Percentiles rank a stretch among this genome's conserved stretches.
Conservation (phyloP, 495 filamentous ascomycete species). For the Geopyxis carbonaria region DNA sequence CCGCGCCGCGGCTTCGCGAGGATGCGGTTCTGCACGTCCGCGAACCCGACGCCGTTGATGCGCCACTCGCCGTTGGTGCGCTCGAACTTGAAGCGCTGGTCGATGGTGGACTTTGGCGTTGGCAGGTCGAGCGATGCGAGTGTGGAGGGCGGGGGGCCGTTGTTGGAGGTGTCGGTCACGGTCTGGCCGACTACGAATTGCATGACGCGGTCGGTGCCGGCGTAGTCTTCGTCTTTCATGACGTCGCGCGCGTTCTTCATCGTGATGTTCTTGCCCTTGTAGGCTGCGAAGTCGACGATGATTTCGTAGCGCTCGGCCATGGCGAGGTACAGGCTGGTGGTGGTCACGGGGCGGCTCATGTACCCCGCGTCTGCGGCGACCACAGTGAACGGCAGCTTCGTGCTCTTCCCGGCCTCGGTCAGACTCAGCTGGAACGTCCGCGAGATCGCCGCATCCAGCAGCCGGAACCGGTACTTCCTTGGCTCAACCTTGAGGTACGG, state of each 20-base stretch:
- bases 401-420: conserved; percentile 14
- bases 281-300: conserved; percentile 35
- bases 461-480: conserved; percentile 39
- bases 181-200: conserved; percentile 33
- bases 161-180: conserved; percentile 26
- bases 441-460: conserved; percentile 34
- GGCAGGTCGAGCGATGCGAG: conserved; percentile 27
- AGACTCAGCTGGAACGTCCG: conserved; percentile 35
- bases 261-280: conserved; percentile 33
- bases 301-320: conserved; percentile 42
- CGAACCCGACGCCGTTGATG: conserved; percentile 38
- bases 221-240: conserved; percentile 32
- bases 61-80: conserved; percentile 26
- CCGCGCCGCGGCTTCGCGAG: conserved; percentile 34
- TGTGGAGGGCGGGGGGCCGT: conserved; percentile 23
- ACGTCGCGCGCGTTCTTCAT: conserved; percentile 31
- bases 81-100: conserved; percentile 32
- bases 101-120: conserved; percentile 23
- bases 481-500: conserved; percentile 38
- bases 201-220: conserved; percentile 37
- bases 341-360: conserved; percentile 26
- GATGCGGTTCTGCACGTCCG: conserved; percentile 35
- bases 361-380: conserved; percentile 38
- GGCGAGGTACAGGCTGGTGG: conserved; percentile 27
- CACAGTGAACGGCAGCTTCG: conserved; percentile 30